Evolutionary conservation across 2,329 filamentous ascomycete genomes (phyloP), one percentile per base, ranked within the genome.

Genomic region (Ceratocystis destructans): DNA sequence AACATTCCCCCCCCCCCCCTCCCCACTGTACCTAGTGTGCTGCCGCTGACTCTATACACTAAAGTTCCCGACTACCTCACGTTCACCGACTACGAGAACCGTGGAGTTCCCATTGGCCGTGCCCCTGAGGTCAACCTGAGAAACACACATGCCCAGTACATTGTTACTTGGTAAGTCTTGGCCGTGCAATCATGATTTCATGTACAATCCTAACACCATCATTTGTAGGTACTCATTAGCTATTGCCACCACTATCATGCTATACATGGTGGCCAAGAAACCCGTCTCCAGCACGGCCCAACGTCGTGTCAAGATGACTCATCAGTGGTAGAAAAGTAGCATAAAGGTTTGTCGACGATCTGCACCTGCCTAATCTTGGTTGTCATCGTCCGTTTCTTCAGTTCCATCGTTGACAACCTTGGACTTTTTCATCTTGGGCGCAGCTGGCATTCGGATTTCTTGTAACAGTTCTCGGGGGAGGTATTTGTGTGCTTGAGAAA

Each of bases 61-160:
- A 25, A 72, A 87, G 72, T 69, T 31, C 88, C 90, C 66, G 90
- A 94, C 74, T 80, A 93, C 71, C 77, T 96, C 71, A 83, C 84
- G 70, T 81, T 87, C 69, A 87, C 90, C 73, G 85, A 92, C 71
- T 84, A 90, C 73, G 83, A 89, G 73, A 81, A 82, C 15, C 88
- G 87, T 71, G 94, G 94, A 33, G 87, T 96, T 68, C 94, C 94
- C 1, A 93, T 96, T 73, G 94, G 92, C 15, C 83, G 93, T 73
- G 79, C 90, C 5, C 83, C 94, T 3, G 90, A 96, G 77, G 92
- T 99, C 68, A 96, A 95, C 74, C 79, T 99, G 73, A 84, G 90
- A 74, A 99, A 99, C 75, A 97, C 96, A 77, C 94, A 99, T 76
- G 86, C 90, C 70, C 94, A 97, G 79, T 99, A 99, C 76, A 99